phyloP scores from a whole-genome alignment of 139 green algal species.

The Haematococcus sp. region DNA sequence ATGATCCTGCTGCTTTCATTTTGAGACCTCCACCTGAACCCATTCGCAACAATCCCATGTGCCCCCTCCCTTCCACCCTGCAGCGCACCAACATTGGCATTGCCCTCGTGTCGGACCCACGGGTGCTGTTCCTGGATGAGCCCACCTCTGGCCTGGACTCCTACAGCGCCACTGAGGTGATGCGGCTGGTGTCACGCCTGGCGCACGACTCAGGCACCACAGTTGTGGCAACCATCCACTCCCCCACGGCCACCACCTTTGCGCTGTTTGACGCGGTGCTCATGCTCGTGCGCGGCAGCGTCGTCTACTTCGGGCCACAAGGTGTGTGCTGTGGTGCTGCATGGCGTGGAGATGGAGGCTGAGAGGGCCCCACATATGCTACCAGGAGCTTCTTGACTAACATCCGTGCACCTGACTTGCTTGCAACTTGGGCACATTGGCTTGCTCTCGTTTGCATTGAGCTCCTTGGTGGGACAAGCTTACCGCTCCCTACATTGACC shows the following conservation, averaged over 20 bases:
- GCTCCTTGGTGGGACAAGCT: too few species aligned
- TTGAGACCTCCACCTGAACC: neutral
- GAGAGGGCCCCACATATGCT: neutral
- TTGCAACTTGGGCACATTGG: neutral
- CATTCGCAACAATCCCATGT: too few species aligned
- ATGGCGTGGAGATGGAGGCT: neutral
- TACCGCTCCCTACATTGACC: too few species aligned
- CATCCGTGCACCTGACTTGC: neutral
- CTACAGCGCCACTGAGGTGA: conserved; percentile 63
- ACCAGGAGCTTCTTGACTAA: neutral
- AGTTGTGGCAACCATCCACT: conserved; percentile 70
- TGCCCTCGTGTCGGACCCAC: conserved; percentile 52
- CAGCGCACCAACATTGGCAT: conserved; percentile 52
- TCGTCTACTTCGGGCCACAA: conserved; percentile 51
- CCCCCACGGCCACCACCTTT: conserved; percentile 63
- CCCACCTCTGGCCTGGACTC: conserved; percentile 68
- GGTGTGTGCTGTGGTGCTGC: conserved; percentile 1
- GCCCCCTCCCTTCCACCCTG: neutral
- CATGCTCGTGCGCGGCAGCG: conserved; percentile 38
- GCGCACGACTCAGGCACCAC: conserved; percentile 41
- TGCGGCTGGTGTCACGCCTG: conserved; percentile 28
- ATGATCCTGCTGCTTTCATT: too few species aligned
- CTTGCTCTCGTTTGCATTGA: neutral
- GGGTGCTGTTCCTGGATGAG: conserved; percentile 66
- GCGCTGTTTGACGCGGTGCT: conserved; percentile 62